phyloP scores from a whole-genome alignment of 2,329 filamentous ascomycete genomes.

The Lasiodiplodia citricola region DNA sequence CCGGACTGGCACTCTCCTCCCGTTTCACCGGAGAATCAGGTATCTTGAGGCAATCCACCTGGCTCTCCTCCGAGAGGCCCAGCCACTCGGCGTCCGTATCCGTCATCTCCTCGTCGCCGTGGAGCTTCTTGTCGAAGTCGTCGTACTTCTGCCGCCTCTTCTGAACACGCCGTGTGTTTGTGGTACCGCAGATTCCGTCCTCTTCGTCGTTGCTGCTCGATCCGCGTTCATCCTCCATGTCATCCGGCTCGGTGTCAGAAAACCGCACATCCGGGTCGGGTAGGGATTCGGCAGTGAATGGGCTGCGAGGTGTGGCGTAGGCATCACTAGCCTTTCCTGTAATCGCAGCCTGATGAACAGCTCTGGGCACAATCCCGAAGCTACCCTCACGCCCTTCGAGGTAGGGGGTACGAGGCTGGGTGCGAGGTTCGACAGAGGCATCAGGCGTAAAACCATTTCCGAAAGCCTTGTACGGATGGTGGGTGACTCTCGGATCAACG shows the following conservation, averaged over 20 bases:
- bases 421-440: not conserved
- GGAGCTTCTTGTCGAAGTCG: too few species aligned
- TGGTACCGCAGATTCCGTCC: not conserved
- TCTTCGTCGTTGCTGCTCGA: not conserved
- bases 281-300: too few species aligned
- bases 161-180: not conserved
- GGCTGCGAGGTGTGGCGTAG: not conserved
- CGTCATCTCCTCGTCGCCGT: not conserved
- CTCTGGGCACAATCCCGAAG: not conserved
- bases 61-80: too few species aligned
- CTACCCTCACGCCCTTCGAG: not conserved
- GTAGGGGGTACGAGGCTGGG: not conserved
- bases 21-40: too few species aligned
- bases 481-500: slow-evolving; percentile 24
- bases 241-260: slow-evolving; percentile 2
- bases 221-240: not conserved
- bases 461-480: too few species aligned
- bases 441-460: not conserved
- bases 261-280: not conserved
- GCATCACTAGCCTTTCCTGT: not conserved
- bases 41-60: too few species aligned
- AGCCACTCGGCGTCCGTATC: not conserved
- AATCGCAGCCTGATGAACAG: not conserved
- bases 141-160: too few species aligned
- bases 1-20: too few species aligned